Base-by-base conservation (phyloP, 306 rosid species). In the Adenanthera pavonina region DNA sequence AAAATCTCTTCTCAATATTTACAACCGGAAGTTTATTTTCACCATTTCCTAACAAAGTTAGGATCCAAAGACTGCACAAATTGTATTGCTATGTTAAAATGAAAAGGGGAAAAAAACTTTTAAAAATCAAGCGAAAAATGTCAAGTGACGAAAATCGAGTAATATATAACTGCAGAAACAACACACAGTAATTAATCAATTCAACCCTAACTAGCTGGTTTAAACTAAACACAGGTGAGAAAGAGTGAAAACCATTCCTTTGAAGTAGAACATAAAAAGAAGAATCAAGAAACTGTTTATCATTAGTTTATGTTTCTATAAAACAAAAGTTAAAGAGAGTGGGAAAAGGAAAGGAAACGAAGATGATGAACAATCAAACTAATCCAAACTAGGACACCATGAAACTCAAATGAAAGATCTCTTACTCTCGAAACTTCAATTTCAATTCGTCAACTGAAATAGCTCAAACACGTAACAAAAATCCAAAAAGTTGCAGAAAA, bases 311-410 rank as follows among this genome's bases (percentile, higher is more conserved):
- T 43, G 3, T 64, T 84, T 20, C 38, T 9, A 61, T 13, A 12
- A 70, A 62, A 52, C 30, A 62, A 40, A 57, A 13, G 7, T n/a
- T 15, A 0, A 61, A 30, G 20, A 11, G 66, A 20, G 40, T 20
- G 19, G 48, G 36, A 36, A 2, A 43, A 52, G 6, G 2, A 12
- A n/a, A 12, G 2, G 49, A 25, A 16, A 35, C 60, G 34, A 66
- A 77, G 6, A 80, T 15, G 1, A 64, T 14, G 46, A 51, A 82
- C 80, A 66, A 79, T 74, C 81, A 74, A 74, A 78, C 62, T 1
- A 17, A 72, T 44, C 47, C 62, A n/a, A 72, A 35, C 12, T 51
- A 51, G 48, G 52, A 72, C 62, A 54, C 48, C 66, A 53, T 53
- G 36, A 36, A 35, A 43, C n/a, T 20, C 47, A 72, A 52, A 16